A percentile compares a stretch with the other conserved stretches of the same genome.
phyloP scores from a whole-genome alignment of 306 rosid species.

The Vachellia collinsii region DNA sequence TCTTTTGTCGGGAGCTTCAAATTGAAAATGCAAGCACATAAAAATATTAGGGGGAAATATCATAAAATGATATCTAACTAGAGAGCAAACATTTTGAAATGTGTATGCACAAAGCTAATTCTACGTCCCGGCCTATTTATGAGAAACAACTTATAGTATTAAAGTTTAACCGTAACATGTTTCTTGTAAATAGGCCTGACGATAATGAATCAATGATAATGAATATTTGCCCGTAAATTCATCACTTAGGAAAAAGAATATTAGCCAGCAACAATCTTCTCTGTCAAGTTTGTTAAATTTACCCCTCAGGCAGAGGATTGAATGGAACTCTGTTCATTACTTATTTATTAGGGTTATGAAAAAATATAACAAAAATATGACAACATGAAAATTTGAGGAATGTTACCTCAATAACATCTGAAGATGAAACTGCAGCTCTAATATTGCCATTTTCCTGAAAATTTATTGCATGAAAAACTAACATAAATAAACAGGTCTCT shows the following conservation, averaged over 20 bases:
- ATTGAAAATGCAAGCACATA: slow-evolving; percentile 34
- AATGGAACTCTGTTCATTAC: background rate
- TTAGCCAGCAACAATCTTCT: background rate
- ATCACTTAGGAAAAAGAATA: background rate
- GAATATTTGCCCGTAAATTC: background rate
- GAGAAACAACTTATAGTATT: no score
- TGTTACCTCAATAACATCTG: slow-evolving; percentile 82
- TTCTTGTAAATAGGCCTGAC: background rate
- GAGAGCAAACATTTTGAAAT: slow-evolving; percentile 29
- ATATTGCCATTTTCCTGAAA: slow-evolving; percentile 78
- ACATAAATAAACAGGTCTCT: background rate
- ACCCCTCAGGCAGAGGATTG: background rate
- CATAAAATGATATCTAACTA: background rate
- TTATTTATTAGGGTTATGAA: background rate
- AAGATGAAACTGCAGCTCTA: slow-evolving; percentile 74
- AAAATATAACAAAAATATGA: background rate
- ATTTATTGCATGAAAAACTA: slow-evolving; percentile 29
- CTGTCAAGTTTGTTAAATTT: background rate
- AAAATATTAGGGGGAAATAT: slow-evolving; percentile 26
- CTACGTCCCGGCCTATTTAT: background rate
- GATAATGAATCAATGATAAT: background rate
- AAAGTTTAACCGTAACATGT: background rate
- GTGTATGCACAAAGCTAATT: background rate
- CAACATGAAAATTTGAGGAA: slow-evolving; percentile 16
- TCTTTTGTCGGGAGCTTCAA: slow-evolving; percentile 87